Evolutionary conservation across 768 basidiomycete species (phyloP), one percentile per base, ranked within the genome.

Genomic region (Amanita rimosa): DNA sequence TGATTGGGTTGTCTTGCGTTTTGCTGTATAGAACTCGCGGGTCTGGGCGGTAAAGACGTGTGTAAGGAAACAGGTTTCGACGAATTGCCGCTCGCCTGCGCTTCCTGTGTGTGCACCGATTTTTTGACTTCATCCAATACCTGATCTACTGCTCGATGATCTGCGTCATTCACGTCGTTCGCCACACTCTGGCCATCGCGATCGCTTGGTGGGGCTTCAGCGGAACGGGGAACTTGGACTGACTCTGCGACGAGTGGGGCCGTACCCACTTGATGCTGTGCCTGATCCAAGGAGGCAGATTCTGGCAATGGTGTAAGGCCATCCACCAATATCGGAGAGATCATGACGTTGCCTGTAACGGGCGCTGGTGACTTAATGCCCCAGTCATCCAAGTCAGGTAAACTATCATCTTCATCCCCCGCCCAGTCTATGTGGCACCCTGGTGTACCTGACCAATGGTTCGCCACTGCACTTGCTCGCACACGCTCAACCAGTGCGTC

Each of bases 361-460:
- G 54, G 50, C 38, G 65, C 62, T 16, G 62, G 64, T 14, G 79
- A 69, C 16, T 71, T 71, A 39, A 88, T 75, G 16, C 82, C 86
- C 89, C 89, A 92, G 59, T 92, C 89, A 59, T 91, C 78, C 22
- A 92, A 70, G 63, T 88, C 85, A 4, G 89, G 88, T 2, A 92
- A 68, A 53, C 75, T 80, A 57, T 84, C 83, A 53, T 91, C 87
- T 49, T 92, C 88, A 55, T 90, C 86, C 31, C 83, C 83, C 36
- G 89, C 89, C 89, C 89, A 92, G 63, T 91, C 87, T 50, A 90
- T 83, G 54, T 90, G 86, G 50, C 79, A 85, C 29, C 81, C 83
- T 11, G 84, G 84, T 1, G 84, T 83, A 13, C 75, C 66, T 10
- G 85, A 81, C 38, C 83, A 68, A 57, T 78, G 70, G 46, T 76